Evolutionary conservation across 2,329 filamentous ascomycete species (phyloP).

Genomic region (Ophiostoma australiae): DNA sequence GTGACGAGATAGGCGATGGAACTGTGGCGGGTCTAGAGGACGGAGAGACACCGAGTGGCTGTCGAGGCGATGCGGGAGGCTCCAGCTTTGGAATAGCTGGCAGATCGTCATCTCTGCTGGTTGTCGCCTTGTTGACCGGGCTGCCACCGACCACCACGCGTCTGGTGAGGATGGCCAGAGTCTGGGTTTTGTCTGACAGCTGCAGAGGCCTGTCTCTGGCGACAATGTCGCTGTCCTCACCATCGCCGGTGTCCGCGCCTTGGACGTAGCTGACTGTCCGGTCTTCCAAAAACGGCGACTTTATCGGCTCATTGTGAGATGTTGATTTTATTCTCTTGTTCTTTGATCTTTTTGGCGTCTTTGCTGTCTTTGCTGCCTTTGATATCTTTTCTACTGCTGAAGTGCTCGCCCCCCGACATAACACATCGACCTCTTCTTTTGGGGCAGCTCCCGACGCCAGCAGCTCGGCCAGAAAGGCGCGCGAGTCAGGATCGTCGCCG

Average conservation of each 20-base stretch:
- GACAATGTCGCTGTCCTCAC: neutral
- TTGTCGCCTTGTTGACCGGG: neutral
- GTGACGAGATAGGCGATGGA: neutral
- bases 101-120: neutral
- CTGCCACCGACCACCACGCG: neutral
- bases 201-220: neutral
- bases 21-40: neutral
- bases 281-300: conserved; percentile 21
- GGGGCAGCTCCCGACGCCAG: conserved; percentile 23
- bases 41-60: neutral
- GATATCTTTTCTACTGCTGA: neutral
- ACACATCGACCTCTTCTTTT: conserved; percentile 19
- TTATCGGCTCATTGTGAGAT: neutral
- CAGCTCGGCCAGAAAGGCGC: conserved; percentile 23
- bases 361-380: neutral
- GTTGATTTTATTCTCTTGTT: neutral
- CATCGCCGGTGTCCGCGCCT: neutral
- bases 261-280: neutral
- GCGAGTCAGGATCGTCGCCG: conserved; percentile 22
- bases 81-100: neutral
- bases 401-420: neutral
- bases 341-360: conserved; percentile 5
- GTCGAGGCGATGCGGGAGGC: neutral
- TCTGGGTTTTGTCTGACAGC: neutral
- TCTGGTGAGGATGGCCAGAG: neutral